Conservation (phyloP, 129 eudicot species). For the Silybum marianum region DNA sequence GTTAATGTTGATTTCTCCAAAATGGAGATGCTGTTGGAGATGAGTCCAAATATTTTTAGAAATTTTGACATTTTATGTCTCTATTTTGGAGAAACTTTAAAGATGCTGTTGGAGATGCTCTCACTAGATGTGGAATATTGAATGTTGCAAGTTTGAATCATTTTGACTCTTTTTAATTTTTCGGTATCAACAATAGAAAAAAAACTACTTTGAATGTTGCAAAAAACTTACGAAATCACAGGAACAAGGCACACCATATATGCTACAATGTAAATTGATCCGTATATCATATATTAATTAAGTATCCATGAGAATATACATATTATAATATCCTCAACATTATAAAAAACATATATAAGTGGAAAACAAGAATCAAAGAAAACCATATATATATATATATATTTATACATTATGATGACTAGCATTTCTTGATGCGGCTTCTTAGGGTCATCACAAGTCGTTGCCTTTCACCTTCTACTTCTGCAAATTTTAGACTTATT, state of each 20-base stretch:
- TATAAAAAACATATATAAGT: background rate
- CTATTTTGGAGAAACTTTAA: too few relatives aligned
- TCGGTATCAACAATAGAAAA: background rate
- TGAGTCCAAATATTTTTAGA: too few relatives aligned
- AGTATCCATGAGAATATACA: slow-evolving; percentile 19
- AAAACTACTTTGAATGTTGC: background rate
- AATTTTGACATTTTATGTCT: too few relatives aligned
- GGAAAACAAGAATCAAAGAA: slow-evolving; percentile 15
- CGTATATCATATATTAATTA: slow-evolving; percentile 11
- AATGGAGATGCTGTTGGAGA: too few relatives aligned
- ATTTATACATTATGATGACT: slow-evolving; percentile 15
- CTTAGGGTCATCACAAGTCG: slow-evolving; percentile 79
- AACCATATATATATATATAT: slow-evolving; percentile 17
- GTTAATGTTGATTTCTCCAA: too few relatives aligned
- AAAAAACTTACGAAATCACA: background rate
- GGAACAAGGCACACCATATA: background rate
- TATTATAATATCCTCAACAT: background rate
- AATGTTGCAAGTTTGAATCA: too few relatives aligned
- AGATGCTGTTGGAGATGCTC: too few relatives aligned
- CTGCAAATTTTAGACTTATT: slow-evolving; percentile 95
- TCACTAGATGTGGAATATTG: too few relatives aligned
- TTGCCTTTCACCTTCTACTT: slow-evolving; percentile 97
- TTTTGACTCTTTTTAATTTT: too few relatives aligned
- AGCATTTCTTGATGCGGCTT: slow-evolving; percentile 59
- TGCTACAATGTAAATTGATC: slow-evolving; percentile 3